Evolutionary conservation across 2,329 filamentous ascomycete genomes (phyloP).

Genomic region (Microsporum ferrugineum): DNA sequence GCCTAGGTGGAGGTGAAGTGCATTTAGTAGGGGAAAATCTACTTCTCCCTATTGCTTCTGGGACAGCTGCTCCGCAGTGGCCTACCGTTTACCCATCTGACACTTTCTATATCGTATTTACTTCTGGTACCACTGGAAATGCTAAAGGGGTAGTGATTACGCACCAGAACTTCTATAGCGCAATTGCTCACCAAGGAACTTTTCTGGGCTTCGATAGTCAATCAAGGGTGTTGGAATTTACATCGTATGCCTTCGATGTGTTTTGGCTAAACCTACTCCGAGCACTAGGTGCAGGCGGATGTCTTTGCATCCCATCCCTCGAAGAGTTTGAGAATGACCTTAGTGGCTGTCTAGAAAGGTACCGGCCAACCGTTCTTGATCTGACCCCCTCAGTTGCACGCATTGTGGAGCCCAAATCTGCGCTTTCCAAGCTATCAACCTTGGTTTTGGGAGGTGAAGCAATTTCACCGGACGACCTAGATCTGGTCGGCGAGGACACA

Average conservation of each 20-base stretch:
- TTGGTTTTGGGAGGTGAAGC: constrained; percentile 26
- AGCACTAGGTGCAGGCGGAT: constrained; percentile 46
- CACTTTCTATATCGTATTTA: constrained; percentile 43
- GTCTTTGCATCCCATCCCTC: constrained; percentile 47
- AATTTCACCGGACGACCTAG: constrained; percentile 16
- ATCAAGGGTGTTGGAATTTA: constrained; percentile 48
- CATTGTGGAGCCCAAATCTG: constrained; percentile 33
- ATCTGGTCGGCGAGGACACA: constrained; percentile 18
- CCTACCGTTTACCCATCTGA: constrained; percentile 12
- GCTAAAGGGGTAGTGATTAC: constrained; percentile 4
- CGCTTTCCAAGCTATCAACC: constrained; percentile 27
- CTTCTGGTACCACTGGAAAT: constrained; percentile 1
- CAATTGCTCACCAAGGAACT: background rate
- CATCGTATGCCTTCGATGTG: constrained; percentile 5
- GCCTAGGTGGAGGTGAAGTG: background rate
- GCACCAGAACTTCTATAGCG: background rate
- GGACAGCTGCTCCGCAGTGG: background rate
- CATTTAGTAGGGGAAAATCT: background rate
- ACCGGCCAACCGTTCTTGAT: constrained; percentile 44
- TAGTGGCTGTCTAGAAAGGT: constrained; percentile 37
- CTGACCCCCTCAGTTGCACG: constrained; percentile 49
- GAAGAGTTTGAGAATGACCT: constrained; percentile 41
- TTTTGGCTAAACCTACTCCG: background rate
- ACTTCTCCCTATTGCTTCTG: background rate
- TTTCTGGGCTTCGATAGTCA: background rate